These are phyloP conservation scores for Ceratocystis cubensis DNA, from an alignment of 2,329 filamentous ascomycete genomes.

Conservation along the genomic window DNA sequence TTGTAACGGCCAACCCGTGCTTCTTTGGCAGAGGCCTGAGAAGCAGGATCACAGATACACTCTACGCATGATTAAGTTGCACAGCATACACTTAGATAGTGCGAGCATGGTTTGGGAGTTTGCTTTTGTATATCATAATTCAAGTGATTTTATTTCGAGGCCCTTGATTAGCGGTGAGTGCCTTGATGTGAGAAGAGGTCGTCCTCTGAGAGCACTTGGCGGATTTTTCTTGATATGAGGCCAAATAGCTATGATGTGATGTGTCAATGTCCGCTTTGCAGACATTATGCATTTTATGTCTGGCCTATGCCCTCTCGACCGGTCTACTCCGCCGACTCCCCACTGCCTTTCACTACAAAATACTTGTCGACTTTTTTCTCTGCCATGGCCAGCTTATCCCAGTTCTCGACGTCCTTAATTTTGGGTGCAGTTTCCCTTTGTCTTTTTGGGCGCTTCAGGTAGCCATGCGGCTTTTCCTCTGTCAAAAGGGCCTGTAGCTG, in stretches of 20 bases:
- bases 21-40: not conserved
- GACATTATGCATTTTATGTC: not conserved
- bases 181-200: too few species aligned
- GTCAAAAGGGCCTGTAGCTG: constrained; percentile 44
- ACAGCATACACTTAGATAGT: not conserved
- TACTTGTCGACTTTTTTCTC: constrained; percentile 55
- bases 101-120: not conserved
- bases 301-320: not conserved
- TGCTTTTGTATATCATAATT: not conserved
- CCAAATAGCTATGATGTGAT: too few species aligned
- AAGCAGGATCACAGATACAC: constrained; percentile 6
- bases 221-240: too few species aligned
- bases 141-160: not conserved
- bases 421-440: not conserved
- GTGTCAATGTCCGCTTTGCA: too few species aligned
- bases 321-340: constrained; percentile 26
- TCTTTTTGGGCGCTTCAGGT: constrained; percentile 33
- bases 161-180: not conserved
- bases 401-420: constrained; percentile 38
- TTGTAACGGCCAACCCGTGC: not conserved
- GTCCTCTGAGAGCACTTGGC: too few species aligned
- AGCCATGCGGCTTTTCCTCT: constrained; percentile 49
- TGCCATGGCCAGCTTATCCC: constrained; percentile 58
- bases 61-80: not conserved
- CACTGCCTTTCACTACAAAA: constrained; percentile 61